Conservation (phyloP, 495 filamentous ascomycete genomes). For the Opeltia flavorubescens region DNA sequence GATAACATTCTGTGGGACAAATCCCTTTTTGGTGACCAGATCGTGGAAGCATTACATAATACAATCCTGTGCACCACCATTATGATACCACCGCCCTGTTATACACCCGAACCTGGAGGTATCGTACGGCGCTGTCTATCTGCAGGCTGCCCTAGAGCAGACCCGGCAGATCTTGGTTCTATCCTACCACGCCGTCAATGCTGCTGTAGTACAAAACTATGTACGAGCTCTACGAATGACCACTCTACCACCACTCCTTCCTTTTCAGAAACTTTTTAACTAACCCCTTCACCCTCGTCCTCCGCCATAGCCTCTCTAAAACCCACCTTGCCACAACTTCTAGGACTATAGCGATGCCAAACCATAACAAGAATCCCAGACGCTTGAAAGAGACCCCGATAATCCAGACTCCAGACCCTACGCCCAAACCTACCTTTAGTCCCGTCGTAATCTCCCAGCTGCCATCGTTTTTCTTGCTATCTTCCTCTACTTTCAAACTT, state of each 20-base stretch:
- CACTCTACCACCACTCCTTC: neutral
- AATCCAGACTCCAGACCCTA: neutral
- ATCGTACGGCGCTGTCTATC: no score
- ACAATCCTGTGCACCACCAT: no score
- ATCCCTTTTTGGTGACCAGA: no score
- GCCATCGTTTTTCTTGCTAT: neutral
- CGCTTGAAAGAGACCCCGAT: neutral
- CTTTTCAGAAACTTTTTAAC: neutral
- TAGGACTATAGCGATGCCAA: neutral
- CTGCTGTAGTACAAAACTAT: no score
- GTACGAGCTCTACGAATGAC: no score
- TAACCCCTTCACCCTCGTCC: neutral
- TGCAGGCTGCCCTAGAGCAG: no score
- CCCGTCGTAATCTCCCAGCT: neutral
- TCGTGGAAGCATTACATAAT: no score
- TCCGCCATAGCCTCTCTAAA: neutral
- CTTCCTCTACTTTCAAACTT: neutral
- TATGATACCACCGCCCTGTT: no score
- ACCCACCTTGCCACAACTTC: neutral
- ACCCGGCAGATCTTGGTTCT: no score
- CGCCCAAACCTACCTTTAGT: neutral
- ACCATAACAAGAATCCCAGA: neutral
- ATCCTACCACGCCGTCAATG: no score
- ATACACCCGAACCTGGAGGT: no score
- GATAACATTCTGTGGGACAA: no score